Percentiles rank a stretch among this genome's conserved stretches.
These are phyloP conservation scores for Populus hybrid DNA, from an alignment of 441 rosid genomes.

Conservation along the genomic window DNA sequence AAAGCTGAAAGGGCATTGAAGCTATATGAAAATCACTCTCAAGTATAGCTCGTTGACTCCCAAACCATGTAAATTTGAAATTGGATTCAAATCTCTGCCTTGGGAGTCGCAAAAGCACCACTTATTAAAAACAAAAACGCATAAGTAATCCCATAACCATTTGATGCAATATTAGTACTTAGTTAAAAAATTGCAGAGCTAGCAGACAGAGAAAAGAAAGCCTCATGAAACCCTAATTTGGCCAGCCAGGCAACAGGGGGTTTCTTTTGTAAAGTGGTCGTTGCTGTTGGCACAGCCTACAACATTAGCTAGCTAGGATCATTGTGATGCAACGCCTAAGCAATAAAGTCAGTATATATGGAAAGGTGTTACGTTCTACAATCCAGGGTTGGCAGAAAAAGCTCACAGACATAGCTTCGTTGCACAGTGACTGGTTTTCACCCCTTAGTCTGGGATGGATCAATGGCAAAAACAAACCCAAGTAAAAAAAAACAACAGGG, in stretches of 20 bases:
- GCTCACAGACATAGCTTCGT: neutral
- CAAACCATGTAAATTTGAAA: neutral
- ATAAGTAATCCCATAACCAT: too few species aligned
- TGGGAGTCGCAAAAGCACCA: neutral
- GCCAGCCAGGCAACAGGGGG: too few species aligned
- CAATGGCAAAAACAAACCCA: too few species aligned
- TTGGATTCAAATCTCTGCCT: neutral
- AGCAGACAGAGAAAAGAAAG: neutral
- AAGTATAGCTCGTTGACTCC: neutral
- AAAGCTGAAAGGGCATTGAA: neutral
- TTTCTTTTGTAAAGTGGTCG: neutral
- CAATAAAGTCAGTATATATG: neutral
- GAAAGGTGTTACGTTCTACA: neutral
- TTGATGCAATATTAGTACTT: too few species aligned
- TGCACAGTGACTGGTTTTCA: neutral
- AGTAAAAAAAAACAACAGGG: neutral
- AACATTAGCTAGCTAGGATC: neutral
- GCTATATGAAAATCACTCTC: neutral
- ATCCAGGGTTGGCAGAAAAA: neutral
- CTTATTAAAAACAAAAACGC: too few species aligned
- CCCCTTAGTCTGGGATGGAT: too few species aligned
- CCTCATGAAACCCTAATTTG: neutral
- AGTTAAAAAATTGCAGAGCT: neutral
- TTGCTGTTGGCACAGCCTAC: neutral
- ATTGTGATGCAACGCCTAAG: neutral